Conservation (phyloP, 2,329 filamentous ascomycete genomes). For the Verticillium nonalfalfae region DNA sequence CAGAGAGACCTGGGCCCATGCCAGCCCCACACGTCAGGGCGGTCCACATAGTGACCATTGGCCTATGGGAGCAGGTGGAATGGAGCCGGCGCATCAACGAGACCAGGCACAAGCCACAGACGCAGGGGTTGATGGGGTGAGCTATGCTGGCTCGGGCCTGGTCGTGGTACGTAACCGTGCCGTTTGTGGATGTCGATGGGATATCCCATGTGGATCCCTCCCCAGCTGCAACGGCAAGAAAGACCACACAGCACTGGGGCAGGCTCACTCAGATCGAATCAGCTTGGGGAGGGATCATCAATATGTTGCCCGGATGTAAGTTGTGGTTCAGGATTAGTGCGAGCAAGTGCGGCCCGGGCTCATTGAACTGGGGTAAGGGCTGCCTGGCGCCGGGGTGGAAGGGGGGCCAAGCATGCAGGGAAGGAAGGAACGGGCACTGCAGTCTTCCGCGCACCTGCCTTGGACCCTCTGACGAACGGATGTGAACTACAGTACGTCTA, state of each 20-base stretch:
- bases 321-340: background rate
- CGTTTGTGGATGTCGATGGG: background rate
- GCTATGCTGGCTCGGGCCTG: background rate
- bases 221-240: background rate
- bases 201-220: background rate
- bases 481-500: background rate
- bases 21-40: background rate
- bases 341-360: background rate
- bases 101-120: background rate
- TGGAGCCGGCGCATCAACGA: background rate
- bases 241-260: background rate
- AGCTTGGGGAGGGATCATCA: background rate
- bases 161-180: background rate
- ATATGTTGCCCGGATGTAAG: background rate
- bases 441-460: too few relatives aligned
- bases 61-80: background rate
- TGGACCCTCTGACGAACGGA: too few relatives aligned
- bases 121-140: background rate
- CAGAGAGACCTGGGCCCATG: background rate
- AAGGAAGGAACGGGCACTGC: too few relatives aligned
- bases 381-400: too few relatives aligned
- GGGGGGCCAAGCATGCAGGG: too few relatives aligned
- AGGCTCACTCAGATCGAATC: background rate
- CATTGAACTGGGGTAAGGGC: background rate
- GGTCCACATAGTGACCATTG: background rate